A percentile compares a stretch with the other conserved stretches of the same genome.
These are phyloP conservation scores for Citrullus amarus DNA, from an alignment of 306 rosid genomes.

Conservation along the genomic window DNA sequence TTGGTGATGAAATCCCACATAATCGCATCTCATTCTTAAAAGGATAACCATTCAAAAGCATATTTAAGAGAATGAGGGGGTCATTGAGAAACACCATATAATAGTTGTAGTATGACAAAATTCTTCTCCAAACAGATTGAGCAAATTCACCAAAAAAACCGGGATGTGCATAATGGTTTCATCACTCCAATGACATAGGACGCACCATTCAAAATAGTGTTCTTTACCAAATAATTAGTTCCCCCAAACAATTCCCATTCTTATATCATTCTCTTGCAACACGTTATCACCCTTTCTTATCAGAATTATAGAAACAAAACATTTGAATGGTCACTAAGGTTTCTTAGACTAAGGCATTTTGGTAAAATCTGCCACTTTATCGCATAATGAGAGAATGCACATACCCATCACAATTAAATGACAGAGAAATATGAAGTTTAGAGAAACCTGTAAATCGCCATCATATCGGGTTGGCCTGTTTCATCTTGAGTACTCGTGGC, in stretches of 20 bases:
- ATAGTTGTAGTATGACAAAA: too few species aligned
- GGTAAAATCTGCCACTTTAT: background rate
- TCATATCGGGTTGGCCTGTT: conserved; percentile 59
- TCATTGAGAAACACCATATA: too few species aligned
- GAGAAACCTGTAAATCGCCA: conserved; percentile 75
- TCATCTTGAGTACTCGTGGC: conserved; percentile 42
- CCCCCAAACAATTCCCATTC: background rate
- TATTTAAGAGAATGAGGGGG: too few species aligned
- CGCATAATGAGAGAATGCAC: background rate
- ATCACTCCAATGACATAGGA: too few species aligned
- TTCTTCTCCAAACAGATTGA: too few species aligned
- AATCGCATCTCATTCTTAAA: too few species aligned
- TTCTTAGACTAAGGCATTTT: background rate
- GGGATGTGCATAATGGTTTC: too few species aligned
- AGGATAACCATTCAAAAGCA: too few species aligned
- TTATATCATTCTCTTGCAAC: background rate
- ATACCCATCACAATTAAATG: background rate
- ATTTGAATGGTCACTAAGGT: background rate
- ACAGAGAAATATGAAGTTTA: conserved; percentile 5
- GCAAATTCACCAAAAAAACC: too few species aligned
- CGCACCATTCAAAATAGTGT: background rate
- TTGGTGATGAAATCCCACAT: too few species aligned
- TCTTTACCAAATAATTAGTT: background rate
- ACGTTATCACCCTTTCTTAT: background rate
- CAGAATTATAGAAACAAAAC: background rate